These are phyloP conservation scores for Penicillium daleae DNA, from an alignment of 495 filamentous ascomycete species.

Conservation along the genomic window DNA sequence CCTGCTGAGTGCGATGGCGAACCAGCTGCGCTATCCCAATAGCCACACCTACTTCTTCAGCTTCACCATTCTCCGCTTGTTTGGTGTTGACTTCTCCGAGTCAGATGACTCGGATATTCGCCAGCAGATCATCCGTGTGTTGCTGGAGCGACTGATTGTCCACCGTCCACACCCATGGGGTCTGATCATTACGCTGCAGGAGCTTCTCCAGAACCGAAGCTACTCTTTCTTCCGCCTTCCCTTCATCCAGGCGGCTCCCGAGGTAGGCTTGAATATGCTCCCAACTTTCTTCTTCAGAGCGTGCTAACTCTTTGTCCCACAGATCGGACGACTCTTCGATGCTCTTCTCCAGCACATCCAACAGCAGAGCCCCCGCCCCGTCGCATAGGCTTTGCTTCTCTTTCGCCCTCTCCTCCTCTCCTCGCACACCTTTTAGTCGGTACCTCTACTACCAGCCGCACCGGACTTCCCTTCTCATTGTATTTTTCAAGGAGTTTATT, in stretches of 20 bases:
- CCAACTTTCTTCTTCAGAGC: background rate
- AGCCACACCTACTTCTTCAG: constrained; percentile 92
- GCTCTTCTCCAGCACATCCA: constrained; percentile 55
- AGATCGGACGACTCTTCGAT: constrained; percentile 56
- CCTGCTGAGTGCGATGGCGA: constrained; percentile 80
- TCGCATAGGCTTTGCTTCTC: constrained; percentile 36
- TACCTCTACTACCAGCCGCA: constrained; percentile 4
- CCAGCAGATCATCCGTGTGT: constrained; percentile 84
- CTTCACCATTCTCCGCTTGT: constrained; percentile 83
- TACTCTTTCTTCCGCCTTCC: constrained; percentile 90
- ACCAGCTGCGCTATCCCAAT: constrained; percentile 90
- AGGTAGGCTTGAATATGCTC: constrained; percentile 56
- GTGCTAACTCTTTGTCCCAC: constrained; percentile 17
- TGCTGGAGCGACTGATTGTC: constrained; percentile 85
- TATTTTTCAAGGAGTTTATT: constrained; percentile 36
- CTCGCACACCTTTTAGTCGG: constrained; percentile 13
- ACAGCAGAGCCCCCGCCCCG: constrained; percentile 52
- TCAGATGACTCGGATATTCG: constrained; percentile 80
- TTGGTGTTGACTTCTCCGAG: constrained; percentile 76
- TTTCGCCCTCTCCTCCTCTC: constrained; percentile 14
- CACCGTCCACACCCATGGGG: constrained; percentile 97
- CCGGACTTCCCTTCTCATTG: constrained; percentile 24
- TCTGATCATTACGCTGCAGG: constrained; percentile 84
- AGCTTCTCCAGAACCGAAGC: constrained; percentile 86
- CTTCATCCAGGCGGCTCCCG: constrained; percentile 85